Conservation (phyloP, 108 stramenopile species). For the Skeletonema grethae region DNA sequence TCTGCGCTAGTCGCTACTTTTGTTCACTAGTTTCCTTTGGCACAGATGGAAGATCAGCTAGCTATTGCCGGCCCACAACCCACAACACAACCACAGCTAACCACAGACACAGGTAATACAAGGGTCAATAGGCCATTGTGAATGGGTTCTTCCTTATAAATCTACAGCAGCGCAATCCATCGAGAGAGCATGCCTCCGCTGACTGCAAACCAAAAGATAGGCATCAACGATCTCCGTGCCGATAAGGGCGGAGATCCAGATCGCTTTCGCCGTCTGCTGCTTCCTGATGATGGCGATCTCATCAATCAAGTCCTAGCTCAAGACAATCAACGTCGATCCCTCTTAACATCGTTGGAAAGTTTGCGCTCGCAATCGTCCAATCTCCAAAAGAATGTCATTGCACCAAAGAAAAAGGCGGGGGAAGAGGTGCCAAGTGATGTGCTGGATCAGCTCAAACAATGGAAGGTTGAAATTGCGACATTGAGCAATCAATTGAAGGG, state of each 20-base stretch:
- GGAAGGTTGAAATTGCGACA: constrained; percentile 30
- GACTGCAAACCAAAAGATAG: constrained; percentile 50
- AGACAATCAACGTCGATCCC: constrained; percentile 83
- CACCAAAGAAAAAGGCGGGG: constrained; percentile 60
- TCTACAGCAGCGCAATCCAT: too few relatives aligned
- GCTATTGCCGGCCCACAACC: too few relatives aligned
- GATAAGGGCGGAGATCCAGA: constrained; percentile 96
- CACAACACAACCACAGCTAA: too few relatives aligned
- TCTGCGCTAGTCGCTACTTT: too few relatives aligned
- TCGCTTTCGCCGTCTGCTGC: constrained; percentile 79
- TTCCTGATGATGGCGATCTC: constrained; percentile 40
- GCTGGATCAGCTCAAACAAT: constrained; percentile 31
- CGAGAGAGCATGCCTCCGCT: not conserved
- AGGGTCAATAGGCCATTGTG: too few relatives aligned
- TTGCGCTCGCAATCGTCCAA: constrained; percentile 83
- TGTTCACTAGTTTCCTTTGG: too few relatives aligned
- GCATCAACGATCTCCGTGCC: constrained; percentile 91
- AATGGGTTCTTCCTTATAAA: too few relatives aligned
- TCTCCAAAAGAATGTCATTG: constrained; percentile 84
- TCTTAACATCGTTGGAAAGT: constrained; percentile 68
- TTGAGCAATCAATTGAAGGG: constrained; percentile 31
- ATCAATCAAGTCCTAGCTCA: constrained; percentile 90
- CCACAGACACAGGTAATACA: too few relatives aligned
- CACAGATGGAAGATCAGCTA: too few relatives aligned
- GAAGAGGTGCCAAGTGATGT: constrained; percentile 24